Conservation (phyloP, 805 yeast genomes). For the Wickerhamomyces canadensis region DNA sequence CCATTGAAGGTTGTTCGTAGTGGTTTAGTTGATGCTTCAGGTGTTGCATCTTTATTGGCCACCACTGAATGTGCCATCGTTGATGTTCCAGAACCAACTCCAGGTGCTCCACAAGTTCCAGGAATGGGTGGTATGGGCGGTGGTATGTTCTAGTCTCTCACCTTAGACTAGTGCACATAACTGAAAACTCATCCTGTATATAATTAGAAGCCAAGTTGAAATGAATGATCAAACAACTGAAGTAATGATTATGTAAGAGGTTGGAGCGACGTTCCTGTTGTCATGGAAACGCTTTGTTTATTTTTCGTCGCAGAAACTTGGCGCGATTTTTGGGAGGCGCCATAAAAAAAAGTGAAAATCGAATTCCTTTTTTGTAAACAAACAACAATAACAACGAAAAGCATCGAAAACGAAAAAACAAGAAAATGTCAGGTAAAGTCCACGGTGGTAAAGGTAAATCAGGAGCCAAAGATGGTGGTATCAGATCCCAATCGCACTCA, state of each 20-base stretch:
- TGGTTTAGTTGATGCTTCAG: conserved; percentile 93
- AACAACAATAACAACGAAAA: conserved; percentile 5
- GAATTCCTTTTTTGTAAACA: conserved; percentile 11
- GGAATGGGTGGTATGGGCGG: conserved; percentile 68
- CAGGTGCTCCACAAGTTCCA: conserved; percentile 36
- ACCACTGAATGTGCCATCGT: conserved; percentile 98
- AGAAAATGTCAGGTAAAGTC: conserved; percentile 84
- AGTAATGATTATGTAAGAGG: too few species aligned
- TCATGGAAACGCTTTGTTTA: too few species aligned
- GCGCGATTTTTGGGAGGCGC: not conserved
- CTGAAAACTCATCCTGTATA: too few species aligned
- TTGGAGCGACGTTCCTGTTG: too few species aligned
- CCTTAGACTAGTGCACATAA: not conserved
- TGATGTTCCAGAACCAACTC: conserved; percentile 81
- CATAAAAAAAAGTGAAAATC: conserved; percentile 4
- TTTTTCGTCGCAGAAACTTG: not conserved
- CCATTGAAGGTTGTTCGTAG: conserved; percentile 98
- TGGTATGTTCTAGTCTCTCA: conserved; percentile 36
- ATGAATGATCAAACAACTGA: too few species aligned
- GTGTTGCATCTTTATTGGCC: conserved; percentile 96
- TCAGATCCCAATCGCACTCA: conserved; percentile 76
- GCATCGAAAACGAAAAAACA: not conserved
- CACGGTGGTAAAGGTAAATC: conserved; percentile 97
- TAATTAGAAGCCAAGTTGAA: too few species aligned
- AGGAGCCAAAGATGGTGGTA: conserved; percentile 64